Conservation (phyloP, 2,329 filamentous ascomycete genomes). For the Neobulgaria alba region DNA sequence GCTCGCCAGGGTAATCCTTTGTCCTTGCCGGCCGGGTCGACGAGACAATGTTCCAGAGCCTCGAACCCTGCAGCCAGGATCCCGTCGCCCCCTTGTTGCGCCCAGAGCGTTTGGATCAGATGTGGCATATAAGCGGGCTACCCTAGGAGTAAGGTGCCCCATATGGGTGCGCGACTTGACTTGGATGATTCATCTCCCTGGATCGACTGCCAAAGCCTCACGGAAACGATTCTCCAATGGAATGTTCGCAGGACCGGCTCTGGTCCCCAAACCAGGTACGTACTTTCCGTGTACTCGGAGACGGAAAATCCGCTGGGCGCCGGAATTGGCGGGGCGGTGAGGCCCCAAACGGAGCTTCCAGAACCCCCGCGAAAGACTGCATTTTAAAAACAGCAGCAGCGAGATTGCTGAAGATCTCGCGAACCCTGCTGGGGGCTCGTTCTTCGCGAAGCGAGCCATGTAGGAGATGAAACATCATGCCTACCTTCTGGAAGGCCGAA, state of each 20-base stretch:
- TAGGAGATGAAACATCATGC: neutral
- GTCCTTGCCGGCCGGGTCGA: slow-evolving; percentile 6
- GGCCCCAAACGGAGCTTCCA: neutral
- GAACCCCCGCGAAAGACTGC: neutral
- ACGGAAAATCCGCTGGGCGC: too few species aligned
- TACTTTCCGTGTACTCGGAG: too few species aligned
- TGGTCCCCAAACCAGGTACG: too few species aligned
- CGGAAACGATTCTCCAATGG: too few species aligned
- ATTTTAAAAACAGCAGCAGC: neutral
- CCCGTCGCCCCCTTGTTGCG: too few species aligned
- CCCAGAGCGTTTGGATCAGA: too few species aligned
- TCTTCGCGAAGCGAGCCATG: neutral
- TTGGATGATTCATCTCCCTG: too few species aligned
- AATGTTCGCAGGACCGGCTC: too few species aligned
- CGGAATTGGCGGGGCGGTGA: neutral
- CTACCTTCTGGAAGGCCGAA: neutral
- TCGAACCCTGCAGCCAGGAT: slow-evolving; percentile 2
- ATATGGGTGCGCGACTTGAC: too few species aligned
- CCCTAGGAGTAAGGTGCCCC: too few species aligned
- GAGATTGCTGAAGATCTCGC: neutral
- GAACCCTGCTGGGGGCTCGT: neutral
- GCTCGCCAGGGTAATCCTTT: slow-evolving; percentile 2
- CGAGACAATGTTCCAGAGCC: slow-evolving; percentile 4
- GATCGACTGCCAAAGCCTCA: too few species aligned
- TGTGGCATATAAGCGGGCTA: too few species aligned